Evolutionary conservation across 2,329 filamentous ascomycete genomes (phyloP).

Genomic region (Gremmenia infestans): DNA sequence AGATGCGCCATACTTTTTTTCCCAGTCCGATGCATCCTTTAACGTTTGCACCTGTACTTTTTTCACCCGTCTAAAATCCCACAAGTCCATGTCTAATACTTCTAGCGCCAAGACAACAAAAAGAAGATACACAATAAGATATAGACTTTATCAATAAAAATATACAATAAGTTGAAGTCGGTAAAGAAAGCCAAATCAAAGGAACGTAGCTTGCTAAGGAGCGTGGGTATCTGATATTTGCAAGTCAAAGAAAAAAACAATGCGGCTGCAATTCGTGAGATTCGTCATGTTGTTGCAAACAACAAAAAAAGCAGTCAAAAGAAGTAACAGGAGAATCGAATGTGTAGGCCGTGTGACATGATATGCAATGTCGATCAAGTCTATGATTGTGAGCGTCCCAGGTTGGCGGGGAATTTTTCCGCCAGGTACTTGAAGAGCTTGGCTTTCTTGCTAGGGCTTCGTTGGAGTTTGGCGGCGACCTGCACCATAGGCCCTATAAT

Average conservation of each 20-base stretch:
- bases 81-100: background rate
- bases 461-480: constrained; percentile 28
- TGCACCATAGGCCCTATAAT: constrained; percentile 82
- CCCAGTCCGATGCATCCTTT: background rate
- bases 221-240: constrained; percentile 18
- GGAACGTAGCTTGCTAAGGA: constrained; percentile 27
- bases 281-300: constrained; percentile 14
- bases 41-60: background rate
- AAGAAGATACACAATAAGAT: constrained; percentile 12
- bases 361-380: background rate
- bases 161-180: constrained; percentile 2
- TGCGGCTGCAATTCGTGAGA: background rate
- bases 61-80: constrained; percentile 2
- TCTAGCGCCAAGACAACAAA: constrained; percentile 1
- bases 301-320: constrained; percentile 1
- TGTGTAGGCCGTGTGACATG: constrained; percentile 6
- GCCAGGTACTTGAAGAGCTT: constrained; percentile 31
- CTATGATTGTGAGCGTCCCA: constrained; percentile 17
- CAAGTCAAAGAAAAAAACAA: background rate
- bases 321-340: constrained; percentile 3
- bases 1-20: background rate
- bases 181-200: constrained; percentile 9
- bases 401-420: constrained; percentile 29
- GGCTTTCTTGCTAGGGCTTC: constrained; percentile 29
- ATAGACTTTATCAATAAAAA: constrained; percentile 6